A percentile compares a stretch with the other conserved stretches of the same genome.
These are phyloP conservation scores for Botrytis fragariae DNA, from an alignment of 2,329 filamentous ascomycete species.

Conservation along the genomic window DNA sequence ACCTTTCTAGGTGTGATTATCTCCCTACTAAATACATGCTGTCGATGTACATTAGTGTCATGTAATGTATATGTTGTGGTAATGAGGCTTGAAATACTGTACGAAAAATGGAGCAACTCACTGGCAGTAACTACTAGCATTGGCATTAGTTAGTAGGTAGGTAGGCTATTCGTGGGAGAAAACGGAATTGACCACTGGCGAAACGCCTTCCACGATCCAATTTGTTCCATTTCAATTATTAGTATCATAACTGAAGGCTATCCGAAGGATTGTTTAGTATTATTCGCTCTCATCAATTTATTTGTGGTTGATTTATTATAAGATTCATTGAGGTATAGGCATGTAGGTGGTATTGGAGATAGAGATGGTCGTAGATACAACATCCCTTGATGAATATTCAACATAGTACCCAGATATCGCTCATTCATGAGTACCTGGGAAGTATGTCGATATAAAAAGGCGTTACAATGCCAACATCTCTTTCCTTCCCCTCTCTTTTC, in stretches of 20 bases:
- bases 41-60: slow-evolving; percentile 9
- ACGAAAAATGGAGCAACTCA: background rate
- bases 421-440: background rate
- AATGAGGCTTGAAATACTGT: background rate
- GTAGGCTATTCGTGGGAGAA: background rate
- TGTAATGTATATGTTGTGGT: slow-evolving; percentile 11
- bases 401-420: no score
- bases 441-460: background rate
- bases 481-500: background rate
- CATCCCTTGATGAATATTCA: no score
- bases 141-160: background rate
- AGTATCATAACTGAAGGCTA: background rate
- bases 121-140: background rate
- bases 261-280: background rate
- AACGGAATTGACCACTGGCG: background rate
- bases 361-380: background rate
- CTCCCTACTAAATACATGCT: background rate
- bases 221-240: background rate
- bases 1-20: background rate
- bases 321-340: background rate
- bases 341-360: background rate
- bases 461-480: background rate
- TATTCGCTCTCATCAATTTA: background rate
- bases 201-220: background rate
- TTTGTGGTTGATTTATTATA: background rate